phyloP scores from a whole-genome alignment of 2,329 filamentous ascomycete species.

The Bipolaris victoriae region DNA sequence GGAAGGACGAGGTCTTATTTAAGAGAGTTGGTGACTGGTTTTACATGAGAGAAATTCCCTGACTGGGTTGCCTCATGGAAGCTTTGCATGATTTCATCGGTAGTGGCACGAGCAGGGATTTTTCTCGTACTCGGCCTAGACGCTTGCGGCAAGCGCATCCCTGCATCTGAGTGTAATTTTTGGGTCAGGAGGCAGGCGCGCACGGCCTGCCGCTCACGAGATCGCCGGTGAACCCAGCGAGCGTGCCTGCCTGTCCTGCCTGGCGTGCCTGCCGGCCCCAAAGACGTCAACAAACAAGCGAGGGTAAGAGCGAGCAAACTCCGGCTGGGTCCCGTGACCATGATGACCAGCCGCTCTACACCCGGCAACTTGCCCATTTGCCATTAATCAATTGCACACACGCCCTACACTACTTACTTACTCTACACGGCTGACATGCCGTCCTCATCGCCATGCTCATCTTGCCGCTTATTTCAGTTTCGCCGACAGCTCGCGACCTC shows the following conservation, averaged over 20 bases:
- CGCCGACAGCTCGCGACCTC: constrained; percentile 4
- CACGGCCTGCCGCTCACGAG: constrained; percentile 41
- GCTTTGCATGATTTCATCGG: constrained; percentile 39
- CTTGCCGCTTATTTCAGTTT: background rate
- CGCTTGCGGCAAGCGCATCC: constrained; percentile 24
- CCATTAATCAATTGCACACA: too few relatives aligned
- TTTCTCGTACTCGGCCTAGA: constrained; percentile 23
- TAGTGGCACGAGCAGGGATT: constrained; percentile 36
- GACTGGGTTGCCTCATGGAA: constrained; percentile 33
- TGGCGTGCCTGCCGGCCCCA: constrained; percentile 13
- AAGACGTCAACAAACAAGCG: constrained; percentile 16
- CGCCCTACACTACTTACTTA: background rate
- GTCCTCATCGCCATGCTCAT: background rate
- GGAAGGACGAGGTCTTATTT: constrained; percentile 32
- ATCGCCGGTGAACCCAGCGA: constrained; percentile 26
- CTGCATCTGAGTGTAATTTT: constrained; percentile 35
- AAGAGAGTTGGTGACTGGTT: constrained; percentile 20
- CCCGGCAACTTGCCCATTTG: background rate
- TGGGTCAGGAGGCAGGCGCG: constrained; percentile 42
- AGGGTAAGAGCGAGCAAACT: constrained; percentile 5
- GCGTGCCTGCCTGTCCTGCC: constrained; percentile 11
- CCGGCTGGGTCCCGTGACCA: background rate
- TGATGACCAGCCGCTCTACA: background rate
- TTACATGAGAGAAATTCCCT: constrained; percentile 44
- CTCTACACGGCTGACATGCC: constrained; percentile 1